phyloP scores from a whole-genome alignment of 192 early-diverging fungal genomes.

The Backusella macrospora region DNA sequence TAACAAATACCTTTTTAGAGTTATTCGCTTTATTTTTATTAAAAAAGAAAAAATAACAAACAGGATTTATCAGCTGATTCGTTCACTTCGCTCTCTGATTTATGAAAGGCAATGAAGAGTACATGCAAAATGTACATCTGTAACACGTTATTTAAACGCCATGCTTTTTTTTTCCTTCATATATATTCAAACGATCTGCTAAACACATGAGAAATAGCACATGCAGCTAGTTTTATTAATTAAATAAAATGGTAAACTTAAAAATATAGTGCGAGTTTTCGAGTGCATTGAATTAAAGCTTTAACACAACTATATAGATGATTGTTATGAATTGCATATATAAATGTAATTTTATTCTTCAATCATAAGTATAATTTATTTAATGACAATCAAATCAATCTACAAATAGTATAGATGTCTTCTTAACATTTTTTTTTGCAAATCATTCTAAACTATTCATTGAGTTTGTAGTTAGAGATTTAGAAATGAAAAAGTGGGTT shows the following conservation, averaged over 20 bases:
- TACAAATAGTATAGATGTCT: too few species aligned
- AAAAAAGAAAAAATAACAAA: background rate
- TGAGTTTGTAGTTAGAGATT: too few species aligned
- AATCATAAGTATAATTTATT: too few species aligned
- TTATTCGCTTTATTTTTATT: background rate
- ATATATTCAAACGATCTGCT: conserved; percentile 13
- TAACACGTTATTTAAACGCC: conserved; percentile 9
- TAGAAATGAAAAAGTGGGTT: too few species aligned
- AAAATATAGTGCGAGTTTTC: background rate
- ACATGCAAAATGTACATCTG: background rate
- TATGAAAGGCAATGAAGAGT: background rate
- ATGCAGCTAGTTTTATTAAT: conserved; percentile 5
- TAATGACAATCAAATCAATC: too few species aligned
- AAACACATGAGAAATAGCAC: background rate
- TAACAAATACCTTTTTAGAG: background rate
- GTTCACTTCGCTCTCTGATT: background rate
- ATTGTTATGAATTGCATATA: too few species aligned
- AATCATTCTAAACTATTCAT: too few species aligned
- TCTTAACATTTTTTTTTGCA: too few species aligned
- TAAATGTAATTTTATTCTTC: too few species aligned
- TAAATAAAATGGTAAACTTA: background rate
- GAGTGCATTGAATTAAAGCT: background rate
- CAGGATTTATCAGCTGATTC: background rate
- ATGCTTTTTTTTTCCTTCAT: background rate
- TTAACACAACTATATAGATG: too few species aligned